These are phyloP conservation scores for Paratinospora sagittata DNA, from an alignment of 164 flowering plant genomes.

Conservation along the genomic window DNA sequence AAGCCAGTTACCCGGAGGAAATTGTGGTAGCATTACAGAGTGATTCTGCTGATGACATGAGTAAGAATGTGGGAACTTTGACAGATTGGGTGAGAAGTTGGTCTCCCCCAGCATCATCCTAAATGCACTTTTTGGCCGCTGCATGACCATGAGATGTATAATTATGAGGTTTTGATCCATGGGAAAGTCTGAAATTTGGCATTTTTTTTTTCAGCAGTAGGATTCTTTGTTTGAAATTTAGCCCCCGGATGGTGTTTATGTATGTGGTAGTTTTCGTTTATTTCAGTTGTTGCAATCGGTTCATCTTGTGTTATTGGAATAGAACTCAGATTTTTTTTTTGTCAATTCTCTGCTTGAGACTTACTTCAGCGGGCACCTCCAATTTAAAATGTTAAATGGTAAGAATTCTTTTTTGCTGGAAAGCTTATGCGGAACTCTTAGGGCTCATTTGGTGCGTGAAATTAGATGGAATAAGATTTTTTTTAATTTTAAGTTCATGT, in stretches of 20 bases:
- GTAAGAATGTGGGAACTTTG: constrained; percentile 54
- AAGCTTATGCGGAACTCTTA: no score
- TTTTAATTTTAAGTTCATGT: background rate
- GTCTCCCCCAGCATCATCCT: constrained; percentile 28
- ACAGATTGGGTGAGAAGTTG: constrained; percentile 69
- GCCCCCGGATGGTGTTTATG: background rate
- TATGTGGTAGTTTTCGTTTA: background rate
- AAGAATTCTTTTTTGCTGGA: no score
- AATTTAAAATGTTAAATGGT: no score
- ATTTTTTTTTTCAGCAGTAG: background rate
- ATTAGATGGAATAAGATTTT: no score
- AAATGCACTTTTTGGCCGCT: background rate
- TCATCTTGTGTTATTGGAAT: no score
- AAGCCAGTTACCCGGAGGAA: constrained; percentile 64
- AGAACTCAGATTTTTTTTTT: no score
- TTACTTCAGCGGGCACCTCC: no score
- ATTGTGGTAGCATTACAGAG: constrained; percentile 67
- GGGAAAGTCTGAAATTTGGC: no score
- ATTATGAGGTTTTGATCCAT: no score
- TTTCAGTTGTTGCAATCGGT: no score
- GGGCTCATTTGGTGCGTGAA: no score
- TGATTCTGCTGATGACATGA: constrained; percentile 64
- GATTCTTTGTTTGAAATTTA: background rate
- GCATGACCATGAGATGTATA: background rate
- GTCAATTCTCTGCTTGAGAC: no score